Evolutionary conservation across 495 filamentous ascomycete genomes (phyloP), one percentile per base, ranked within the genome.

Genomic region (Talaromyces trachyspermus): DNA sequence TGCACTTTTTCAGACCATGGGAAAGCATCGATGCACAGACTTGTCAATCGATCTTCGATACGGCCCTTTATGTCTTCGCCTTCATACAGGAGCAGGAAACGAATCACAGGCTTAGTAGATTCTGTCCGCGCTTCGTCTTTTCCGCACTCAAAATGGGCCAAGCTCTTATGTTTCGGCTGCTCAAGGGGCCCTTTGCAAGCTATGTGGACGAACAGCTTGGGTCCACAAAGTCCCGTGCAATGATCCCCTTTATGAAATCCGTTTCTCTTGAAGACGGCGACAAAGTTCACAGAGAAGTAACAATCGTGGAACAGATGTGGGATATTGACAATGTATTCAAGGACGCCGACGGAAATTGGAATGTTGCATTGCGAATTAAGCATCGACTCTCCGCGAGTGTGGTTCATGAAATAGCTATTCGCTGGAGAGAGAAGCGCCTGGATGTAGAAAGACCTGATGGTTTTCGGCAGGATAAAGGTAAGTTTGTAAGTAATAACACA

Each of bases 1-100:
- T 69, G 14, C 65, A 72, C 53, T 66, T 72, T 23, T 65, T 63
- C 49, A 69, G 68, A 47, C 29, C 29, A 32, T 32, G 29, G 29
- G 29, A 32, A n/a, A 32, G 29, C 29, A 32, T 32, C 29, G 29
- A 32, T 32, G 29, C 14, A 32, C 29, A 32, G 3, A 32, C 29
- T 4, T 32, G 29, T 32, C 29, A 32, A 32, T 10, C 29, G 2
- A 32, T 32, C 10, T 32, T 32, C 14, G 29, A 32, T n/a, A 32
- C 29, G 10, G 29, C 14, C 29, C 29, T 32, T 1, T n/a, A 32
- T 2, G 3, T 32, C 3, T 32, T 32, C 29, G 3, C 29, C 29
- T 32, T 32, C 14, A 32, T 32, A 32, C 10, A 4, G 10, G 29
- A 32, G 29, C 29, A 32, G 2, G 29, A 32, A 32, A 32, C 10